These are phyloP conservation scores for Leccinum griseonigrum DNA, from an alignment of 1,284 basidiomycete species.

Conservation along the genomic window DNA sequence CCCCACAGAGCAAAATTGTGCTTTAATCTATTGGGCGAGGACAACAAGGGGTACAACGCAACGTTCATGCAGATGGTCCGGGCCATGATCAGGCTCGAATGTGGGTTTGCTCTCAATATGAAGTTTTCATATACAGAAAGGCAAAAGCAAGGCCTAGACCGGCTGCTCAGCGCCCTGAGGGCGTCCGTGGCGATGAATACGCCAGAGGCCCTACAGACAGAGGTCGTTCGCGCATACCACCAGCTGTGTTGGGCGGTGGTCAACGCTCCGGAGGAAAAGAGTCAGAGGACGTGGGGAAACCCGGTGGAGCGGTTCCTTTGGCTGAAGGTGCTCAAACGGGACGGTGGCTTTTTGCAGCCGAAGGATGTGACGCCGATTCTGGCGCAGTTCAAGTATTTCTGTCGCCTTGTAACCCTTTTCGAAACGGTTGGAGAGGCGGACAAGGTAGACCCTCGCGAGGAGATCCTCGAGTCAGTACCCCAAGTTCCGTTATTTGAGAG, in stretches of 20 bases:
- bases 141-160: not conserved
- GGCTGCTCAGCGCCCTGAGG: not conserved
- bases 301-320: slow-evolving; percentile 5
- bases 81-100: slow-evolving; percentile 3
- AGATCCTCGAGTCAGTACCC: not conserved
- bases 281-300: not conserved
- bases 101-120: slow-evolving; percentile 1
- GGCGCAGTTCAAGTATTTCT: slow-evolving; percentile 16
- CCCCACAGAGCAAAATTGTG: not conserved
- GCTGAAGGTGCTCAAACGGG: slow-evolving; percentile 4
- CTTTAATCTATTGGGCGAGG: not conserved
- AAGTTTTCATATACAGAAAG: not conserved
- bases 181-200: not conserved
- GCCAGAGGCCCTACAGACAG: not conserved
- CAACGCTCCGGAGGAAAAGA: not conserved
- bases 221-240: slow-evolving; percentile 4
- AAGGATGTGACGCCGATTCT: not conserved
- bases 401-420: not conserved
- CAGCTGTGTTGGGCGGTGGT: slow-evolving; percentile 9
- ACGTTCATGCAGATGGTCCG: slow-evolving; percentile 8
- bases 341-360: slow-evolving; percentile 6
- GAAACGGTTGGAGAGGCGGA: not conserved
- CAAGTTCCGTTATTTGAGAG: not conserved
- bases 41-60: not conserved
- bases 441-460: not conserved